phyloP scores from a whole-genome alignment of 2,329 filamentous ascomycete species.

The Coniochaeta sp. region DNA sequence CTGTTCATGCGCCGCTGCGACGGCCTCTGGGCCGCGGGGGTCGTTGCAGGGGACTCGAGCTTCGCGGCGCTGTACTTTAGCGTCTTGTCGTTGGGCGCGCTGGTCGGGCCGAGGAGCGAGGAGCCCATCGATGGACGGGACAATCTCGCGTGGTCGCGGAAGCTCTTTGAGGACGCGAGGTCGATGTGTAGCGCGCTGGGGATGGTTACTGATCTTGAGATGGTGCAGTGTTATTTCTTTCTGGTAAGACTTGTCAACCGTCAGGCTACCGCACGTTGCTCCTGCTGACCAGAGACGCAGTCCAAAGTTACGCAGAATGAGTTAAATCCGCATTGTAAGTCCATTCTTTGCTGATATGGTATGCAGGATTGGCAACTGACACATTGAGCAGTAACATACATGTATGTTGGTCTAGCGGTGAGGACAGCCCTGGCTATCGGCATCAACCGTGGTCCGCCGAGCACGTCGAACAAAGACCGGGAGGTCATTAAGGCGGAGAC shows the following conservation, averaged over 20 bases:
- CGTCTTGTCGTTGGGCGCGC: slow-evolving; percentile 36
- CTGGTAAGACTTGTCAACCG: slow-evolving; percentile 22
- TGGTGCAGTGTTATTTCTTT: slow-evolving; percentile 39
- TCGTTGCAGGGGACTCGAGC: slow-evolving; percentile 21
- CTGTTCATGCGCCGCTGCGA: slow-evolving; percentile 34
- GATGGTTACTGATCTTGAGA: slow-evolving; percentile 38
- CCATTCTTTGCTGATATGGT: too few relatives aligned
- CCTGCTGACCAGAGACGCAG: slow-evolving; percentile 14
- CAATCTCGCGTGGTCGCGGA: slow-evolving; percentile 38
- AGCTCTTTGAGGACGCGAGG: slow-evolving; percentile 35
- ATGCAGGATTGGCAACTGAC: too few relatives aligned
- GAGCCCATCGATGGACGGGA: slow-evolving; percentile 32
- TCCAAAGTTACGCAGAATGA: slow-evolving; percentile 43
- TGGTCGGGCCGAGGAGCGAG: slow-evolving; percentile 36
- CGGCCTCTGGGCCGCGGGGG: slow-evolving; percentile 28
- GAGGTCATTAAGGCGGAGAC: slow-evolving; percentile 28
- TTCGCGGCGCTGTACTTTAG: slow-evolving; percentile 41
- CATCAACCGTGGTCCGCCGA: slow-evolving; percentile 33
- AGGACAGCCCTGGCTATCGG: slow-evolving; percentile 39
- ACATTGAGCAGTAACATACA: slow-evolving; percentile 30
- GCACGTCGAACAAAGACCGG: slow-evolving; percentile 21
- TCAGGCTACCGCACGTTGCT: background rate
- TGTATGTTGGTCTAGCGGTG: slow-evolving; percentile 39
- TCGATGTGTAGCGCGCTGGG: slow-evolving; percentile 28
- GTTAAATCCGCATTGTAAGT: slow-evolving; percentile 36